Base-by-base conservation (phyloP, 805 yeast genomes). In the Brettanomyces nanus region DNA sequence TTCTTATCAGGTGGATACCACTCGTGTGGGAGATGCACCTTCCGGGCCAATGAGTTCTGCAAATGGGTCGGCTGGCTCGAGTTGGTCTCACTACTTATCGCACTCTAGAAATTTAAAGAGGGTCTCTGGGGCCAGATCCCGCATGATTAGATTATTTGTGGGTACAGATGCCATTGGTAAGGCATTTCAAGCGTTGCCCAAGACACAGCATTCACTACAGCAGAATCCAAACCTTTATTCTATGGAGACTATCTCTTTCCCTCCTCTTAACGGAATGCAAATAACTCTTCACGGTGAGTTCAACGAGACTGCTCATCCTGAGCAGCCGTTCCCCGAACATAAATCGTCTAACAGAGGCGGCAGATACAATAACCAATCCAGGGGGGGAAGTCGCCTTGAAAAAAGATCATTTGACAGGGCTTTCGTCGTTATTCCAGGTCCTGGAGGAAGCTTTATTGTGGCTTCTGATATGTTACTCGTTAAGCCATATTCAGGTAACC, bases 371-470 rank as follows among this genome's bases (percentile, higher is more conserved):
- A 30, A 34, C 5, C n/a, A 31, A 13, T 5, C 41, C 7, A 28
- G 36, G 6, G 36, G 37, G 26, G 38, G 45, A 56, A 33, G 60
- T 17, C 56, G 69, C 22, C 60, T 80, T 26, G 63, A 73, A 4
- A 69, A 68, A 47, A 81, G 92, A 54, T 76, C 92, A 7, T 92
- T 92, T 58, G 98, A 92, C 57, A 71, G 98, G 53, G 69, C 80
- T 1, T 77, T 92, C 54, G 66, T 85, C n/a, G 64, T 84, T 19
- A 79, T 87, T 2, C 80, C 79, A 2, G 81, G 80, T 11, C 73
- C 77, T 14, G 70, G 71, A 40, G 83, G 87, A 4, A 63, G 75
- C 22, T 75, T 85, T 65, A 65, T 86, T n/a, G 77, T 92, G 22
- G 96, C 95, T 13, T 81, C 94, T 25, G 98, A 92, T 59, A 57